Base-by-base conservation (phyloP, 495 filamentous ascomycete genomes). In the Oidiodendron maius region DNA sequence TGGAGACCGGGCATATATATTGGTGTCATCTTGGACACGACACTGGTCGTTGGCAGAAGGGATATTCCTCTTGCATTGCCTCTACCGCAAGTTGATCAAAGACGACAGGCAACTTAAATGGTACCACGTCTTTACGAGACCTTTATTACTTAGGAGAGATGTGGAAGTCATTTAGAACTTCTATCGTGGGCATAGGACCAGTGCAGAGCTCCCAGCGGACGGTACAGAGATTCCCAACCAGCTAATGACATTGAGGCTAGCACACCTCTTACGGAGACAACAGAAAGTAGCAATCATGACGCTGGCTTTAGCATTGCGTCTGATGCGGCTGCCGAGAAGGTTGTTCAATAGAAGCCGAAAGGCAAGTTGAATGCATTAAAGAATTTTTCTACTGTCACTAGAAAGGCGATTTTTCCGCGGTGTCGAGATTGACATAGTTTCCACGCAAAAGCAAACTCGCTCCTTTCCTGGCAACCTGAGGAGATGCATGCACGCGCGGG, bases 11-110 rank as follows among this genome's bases (percentile, higher is more conserved):
- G n/a, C n/a, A n/a, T n/a, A n/a, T n/a, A n/a, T n/a, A n/a, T n/a
- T n/a, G n/a, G n/a, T 12, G 72, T 77, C 48, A 77, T 84, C 47
- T 54, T 85, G 30, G 79, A 75, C 34, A 72, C 77, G 17, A 75
- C 80, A 49, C 62, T 69, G 40, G 81, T 67, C 23, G 72, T 76
- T 28, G 71, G 71, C 84, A 40, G 56, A 70, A 24, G 61, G 67
- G 55, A 53, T 75, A 53, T 85, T 84, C 66, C 75, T 85, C 64
- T 53, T 82, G 23, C 82, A 81, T 3, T 87, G 74, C 62, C 62
- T 84, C 56, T 66, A 82, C 58, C 78, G 80, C 45, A 70, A 74
- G 37, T 66, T 84, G 25, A 61, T 80, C 53, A 59, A 63, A 22
- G 61, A 77, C 3, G 82, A 85, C 59, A 65, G 71, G 64, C 68